Conservation (phyloP, 352 stramenopile genomes). For the Pythium apleroticum region DNA sequence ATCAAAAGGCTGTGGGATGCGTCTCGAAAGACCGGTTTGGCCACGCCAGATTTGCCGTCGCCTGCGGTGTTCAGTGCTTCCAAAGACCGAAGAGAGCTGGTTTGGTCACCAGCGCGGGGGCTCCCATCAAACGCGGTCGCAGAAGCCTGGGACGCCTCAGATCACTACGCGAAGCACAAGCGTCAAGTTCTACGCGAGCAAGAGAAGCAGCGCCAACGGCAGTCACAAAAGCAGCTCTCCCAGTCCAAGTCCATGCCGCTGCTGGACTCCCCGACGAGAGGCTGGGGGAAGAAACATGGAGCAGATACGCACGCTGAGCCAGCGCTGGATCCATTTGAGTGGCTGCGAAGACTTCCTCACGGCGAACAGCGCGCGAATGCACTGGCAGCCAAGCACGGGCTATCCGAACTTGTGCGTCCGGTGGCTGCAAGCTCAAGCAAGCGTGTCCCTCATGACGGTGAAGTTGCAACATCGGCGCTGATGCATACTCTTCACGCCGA, state of each 20-base stretch:
- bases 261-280: background rate
- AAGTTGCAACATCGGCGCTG: background rate
- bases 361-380: slow-evolving; percentile 55
- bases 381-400: slow-evolving; percentile 44
- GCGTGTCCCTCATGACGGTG: background rate
- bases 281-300: slow-evolving; percentile 1
- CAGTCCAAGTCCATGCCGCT: background rate
- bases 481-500: background rate
- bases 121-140: slow-evolving; percentile 37
- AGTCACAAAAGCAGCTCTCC: background rate
- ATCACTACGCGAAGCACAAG: slow-evolving; percentile 60
- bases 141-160: slow-evolving; percentile 54
- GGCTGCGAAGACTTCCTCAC: slow-evolving; percentile 45
- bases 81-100: slow-evolving; percentile 40
- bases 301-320: background rate
- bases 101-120: slow-evolving; percentile 45
- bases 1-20: slow-evolving; percentile 51
- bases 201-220: slow-evolving; percentile 2
- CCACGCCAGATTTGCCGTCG: slow-evolving; percentile 27
- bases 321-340: slow-evolving; percentile 54
- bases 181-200: slow-evolving; percentile 29
- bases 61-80: slow-evolving; percentile 48
- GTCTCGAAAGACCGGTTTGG: slow-evolving; percentile 5
- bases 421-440: slow-evolving; percentile 1
- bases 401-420: slow-evolving; percentile 37